Base-by-base conservation (phyloP, 2,329 filamentous ascomycete genomes). In the Nemania diffusa region DNA sequence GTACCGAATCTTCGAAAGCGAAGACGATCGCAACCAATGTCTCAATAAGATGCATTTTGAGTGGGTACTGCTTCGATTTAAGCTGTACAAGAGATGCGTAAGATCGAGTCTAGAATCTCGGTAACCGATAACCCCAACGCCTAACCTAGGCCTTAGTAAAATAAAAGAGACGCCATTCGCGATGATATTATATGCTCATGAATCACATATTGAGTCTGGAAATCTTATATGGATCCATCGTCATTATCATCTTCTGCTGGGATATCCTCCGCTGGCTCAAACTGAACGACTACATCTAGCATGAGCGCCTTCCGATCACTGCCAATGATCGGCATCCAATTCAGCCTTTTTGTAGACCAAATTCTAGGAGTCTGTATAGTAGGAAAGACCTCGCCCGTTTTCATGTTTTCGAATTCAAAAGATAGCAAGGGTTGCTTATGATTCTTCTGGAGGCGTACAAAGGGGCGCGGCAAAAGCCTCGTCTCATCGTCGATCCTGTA, bases 401-500 rank as follows among this genome's bases (percentile, higher is more conserved):
- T 24, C n/a, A 50, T 26, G 44, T 59, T 11, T 34, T 59, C 27
- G 20, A 59, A 59, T 1, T 50, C 29, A 26, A 59, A 59, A 37
- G 57, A 50, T 1, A 59, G 20, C 1, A 26, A 7, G 20, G n/a
- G 57, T 17, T 37, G 2, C 24, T 32, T 5, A 46, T 7, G 5
- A 46, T 20, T 6, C 17, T 24, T 27, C 17, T 5, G 1, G 5
- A 37, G 11, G 11, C 24, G 24, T 22, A 53, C 26, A 9, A 62
- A 48, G 17, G 50, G 59, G 20, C 66, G 65, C 5, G 52, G 44
- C 40, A 66, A 53, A n/a, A 72, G 68, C 22, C 61, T 68, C 51
- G 22, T 62, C 3, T 48, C 20, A 32, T 71, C 48, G 57, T 71
- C 57, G 26, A 72, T n/a, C 56, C 70, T 68, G 46, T 65, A 73